Base-by-base conservation (phyloP, 352 stramenopile species). In the Globisporangium canariense region DNA sequence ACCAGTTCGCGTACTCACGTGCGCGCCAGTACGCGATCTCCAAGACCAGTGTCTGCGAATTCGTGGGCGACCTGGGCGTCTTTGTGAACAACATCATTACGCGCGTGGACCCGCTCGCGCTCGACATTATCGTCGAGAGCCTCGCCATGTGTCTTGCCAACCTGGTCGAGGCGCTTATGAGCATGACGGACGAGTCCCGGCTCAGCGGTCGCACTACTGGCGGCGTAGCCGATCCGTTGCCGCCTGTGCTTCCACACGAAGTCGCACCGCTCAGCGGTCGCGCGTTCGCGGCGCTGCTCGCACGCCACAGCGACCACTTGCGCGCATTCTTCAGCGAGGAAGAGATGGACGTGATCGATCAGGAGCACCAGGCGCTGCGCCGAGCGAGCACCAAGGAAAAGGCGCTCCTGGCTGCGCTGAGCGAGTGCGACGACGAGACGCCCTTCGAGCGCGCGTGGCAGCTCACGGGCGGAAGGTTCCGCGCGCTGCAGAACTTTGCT, bases 401-500 rank as follows among this genome's bases (percentile, higher is more conserved):
- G 47, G 53, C 57, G 6, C 69, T 81, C 13, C 56, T 55, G 4
- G 36, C n/a, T 7, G 60, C 68, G 22, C 22, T 73, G 4, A 50
- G 49, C 18, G 60, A 64, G 30, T 73, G 73, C 41, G 57, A 64
- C 20, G 66, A 61, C 1, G 63, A 76, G 9, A 67, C 57, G 13
- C 50, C 72, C 25, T 91, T 91, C 58, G 69, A 81, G 28, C 49
- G 45, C 22, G 70, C 76, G 6, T 91, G 82, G 82, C 53, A 58
- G 7, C 47, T 61, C 8, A 79, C 72, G 0, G 54, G 69, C 4
- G 60, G 69, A 0, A 76, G 79, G 9, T 91, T 88, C 43, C 69
- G 66, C 22, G 49, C 70, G 34, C 71, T 91, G 11, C 78, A 89
- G 65, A 66, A 67, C 22, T 89, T 91, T 51, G 82, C 78, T 0